A percentile compares a stretch with the other conserved stretches of the same genome.
phyloP scores from a whole-genome alignment of 495 filamentous ascomycete genomes.

The Usnea hakonensis region DNA sequence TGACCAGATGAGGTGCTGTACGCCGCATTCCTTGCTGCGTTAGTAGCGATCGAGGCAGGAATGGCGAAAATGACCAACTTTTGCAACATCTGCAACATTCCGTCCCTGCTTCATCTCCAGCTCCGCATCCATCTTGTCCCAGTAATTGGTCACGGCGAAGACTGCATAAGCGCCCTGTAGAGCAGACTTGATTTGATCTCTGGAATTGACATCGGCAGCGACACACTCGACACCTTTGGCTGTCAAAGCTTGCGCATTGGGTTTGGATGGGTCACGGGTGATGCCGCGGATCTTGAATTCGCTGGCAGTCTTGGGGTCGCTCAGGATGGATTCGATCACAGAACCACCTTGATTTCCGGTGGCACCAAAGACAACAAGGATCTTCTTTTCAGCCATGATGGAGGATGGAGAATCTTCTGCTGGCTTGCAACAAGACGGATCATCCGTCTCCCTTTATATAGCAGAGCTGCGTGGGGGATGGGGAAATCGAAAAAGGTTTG shows the following conservation, averaged over 20 bases:
- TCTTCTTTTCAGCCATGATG: conserved; percentile 28
- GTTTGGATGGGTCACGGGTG: conserved; percentile 44
- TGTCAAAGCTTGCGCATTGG: conserved; percentile 35
- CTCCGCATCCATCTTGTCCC: conserved; percentile 32
- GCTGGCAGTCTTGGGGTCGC: conserved; percentile 37
- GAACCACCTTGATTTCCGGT: conserved; percentile 54
- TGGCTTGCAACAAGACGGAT: background rate
- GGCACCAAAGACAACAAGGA: conserved; percentile 50
- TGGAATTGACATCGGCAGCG: conserved; percentile 35
- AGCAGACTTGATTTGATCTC: conserved; percentile 35
- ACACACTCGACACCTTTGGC: conserved; percentile 43
- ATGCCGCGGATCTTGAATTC: conserved; percentile 47
- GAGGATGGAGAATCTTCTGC: background rate
- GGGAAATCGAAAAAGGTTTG: background rate
- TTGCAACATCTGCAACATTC: conserved; percentile 47
- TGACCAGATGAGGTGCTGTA: conserved; percentile 49
- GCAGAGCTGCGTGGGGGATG: background rate
- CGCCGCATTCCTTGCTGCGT: conserved; percentile 29
- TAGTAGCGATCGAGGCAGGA: background rate
- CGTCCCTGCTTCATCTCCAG: conserved; percentile 50
- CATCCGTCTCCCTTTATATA: too few species aligned
- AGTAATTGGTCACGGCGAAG: conserved; percentile 47
- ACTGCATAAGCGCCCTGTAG: conserved; percentile 43
- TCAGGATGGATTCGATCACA: conserved; percentile 42
- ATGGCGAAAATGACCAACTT: conserved; percentile 22